phyloP scores from a whole-genome alignment of 345 rosid genomes.

The Garcia nutans region DNA sequence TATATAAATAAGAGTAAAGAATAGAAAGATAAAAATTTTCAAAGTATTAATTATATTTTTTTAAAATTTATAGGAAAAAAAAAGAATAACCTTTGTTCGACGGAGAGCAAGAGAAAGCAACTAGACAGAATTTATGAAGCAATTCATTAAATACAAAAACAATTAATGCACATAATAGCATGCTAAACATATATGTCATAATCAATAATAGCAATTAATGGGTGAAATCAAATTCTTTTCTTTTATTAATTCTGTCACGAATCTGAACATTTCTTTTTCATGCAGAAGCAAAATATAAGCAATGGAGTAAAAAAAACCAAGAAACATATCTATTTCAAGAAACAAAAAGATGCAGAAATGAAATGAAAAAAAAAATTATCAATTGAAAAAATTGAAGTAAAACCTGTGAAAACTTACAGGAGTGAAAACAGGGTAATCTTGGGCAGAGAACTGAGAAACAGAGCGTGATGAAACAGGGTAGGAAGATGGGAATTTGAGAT shows the following conservation, averaged over 20 bases:
- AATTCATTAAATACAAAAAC: background rate
- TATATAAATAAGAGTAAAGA: too few relatives aligned
- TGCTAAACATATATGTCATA: background rate
- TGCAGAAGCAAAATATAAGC: constrained; percentile 17
- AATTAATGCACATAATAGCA: background rate
- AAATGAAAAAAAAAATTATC: background rate
- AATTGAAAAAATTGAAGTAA: background rate
- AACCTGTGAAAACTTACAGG: constrained; percentile 53
- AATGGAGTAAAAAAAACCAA: constrained; percentile 8
- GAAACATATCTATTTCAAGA: background rate
- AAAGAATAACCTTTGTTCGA: too few relatives aligned
- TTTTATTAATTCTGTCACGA: background rate
- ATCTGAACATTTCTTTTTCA: constrained; percentile 7
- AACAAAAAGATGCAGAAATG: background rate
- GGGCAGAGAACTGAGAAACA: constrained; percentile 65
- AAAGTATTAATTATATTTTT: too few relatives aligned
- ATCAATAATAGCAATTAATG: background rate
- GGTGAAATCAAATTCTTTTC: background rate
- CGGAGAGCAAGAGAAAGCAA: background rate
- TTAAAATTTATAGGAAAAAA: too few relatives aligned
- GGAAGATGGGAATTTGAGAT: constrained; percentile 48
- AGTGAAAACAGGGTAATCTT: constrained; percentile 93
- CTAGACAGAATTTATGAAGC: background rate
- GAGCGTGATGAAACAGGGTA: constrained; percentile 60
- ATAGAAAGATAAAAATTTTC: too few relatives aligned